These are phyloP conservation scores for Pontederia crassipes DNA, from an alignment of 176 grass and related monocot genomes.

Conservation along the genomic window DNA sequence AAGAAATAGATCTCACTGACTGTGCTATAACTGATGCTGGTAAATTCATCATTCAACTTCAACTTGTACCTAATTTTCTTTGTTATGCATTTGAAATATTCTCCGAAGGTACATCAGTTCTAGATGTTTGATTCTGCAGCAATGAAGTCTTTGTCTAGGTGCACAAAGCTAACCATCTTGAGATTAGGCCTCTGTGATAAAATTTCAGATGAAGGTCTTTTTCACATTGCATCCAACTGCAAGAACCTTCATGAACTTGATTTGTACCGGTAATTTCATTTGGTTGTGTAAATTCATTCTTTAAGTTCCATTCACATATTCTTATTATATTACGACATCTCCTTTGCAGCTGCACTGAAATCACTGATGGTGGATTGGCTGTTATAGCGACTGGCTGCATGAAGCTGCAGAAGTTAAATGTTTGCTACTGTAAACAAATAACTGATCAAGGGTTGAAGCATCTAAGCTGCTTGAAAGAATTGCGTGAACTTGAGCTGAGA, in stretches of 20 bases:
- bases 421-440: conserved; percentile 89
- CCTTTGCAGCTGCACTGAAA: conserved; percentile 43
- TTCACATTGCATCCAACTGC: conserved; percentile 61
- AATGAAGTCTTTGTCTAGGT: conserved; percentile 62
- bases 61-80: not conserved
- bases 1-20: conserved; percentile 91
- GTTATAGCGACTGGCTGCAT: conserved; percentile 67
- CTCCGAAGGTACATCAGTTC: not conserved
- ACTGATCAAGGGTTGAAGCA: conserved; percentile 65
- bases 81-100: not conserved
- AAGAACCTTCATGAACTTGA: conserved; percentile 69
- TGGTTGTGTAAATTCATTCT: conserved; percentile 8
- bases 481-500: conserved; percentile 76
- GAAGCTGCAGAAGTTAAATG: conserved; percentile 65
- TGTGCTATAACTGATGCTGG: conserved; percentile 68
- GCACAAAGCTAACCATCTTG: conserved; percentile 61
- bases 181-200: conserved; percentile 78
- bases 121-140: conserved; percentile 39
- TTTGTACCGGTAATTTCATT: conserved; percentile 59
- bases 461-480: conserved; percentile 58
- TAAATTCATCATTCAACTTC: conserved; percentile 5
- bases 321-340: conserved; percentile 10
- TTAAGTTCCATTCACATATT: not conserved
- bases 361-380: conserved; percentile 77
- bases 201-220: conserved; percentile 61